Evolutionary conservation across 768 basidiomycete species (phyloP).

Genomic region (Leccinum longicurvipes): DNA sequence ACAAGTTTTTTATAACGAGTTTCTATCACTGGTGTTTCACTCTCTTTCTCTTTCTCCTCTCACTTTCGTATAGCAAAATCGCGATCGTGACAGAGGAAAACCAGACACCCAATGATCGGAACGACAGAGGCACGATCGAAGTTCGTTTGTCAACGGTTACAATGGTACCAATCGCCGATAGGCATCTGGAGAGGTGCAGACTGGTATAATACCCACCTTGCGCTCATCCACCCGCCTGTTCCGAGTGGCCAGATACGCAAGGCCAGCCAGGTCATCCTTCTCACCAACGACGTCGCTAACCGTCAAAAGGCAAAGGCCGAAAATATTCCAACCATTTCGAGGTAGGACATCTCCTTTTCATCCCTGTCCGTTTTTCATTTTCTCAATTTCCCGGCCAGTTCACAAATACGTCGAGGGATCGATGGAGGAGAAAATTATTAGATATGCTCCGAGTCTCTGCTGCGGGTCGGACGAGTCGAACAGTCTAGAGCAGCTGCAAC

Average conservation of each 20-base stretch:
- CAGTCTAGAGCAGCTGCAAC: slow-evolving; percentile 54
- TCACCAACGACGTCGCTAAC: slow-evolving; percentile 90
- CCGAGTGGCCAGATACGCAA: slow-evolving; percentile 47
- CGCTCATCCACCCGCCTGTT: slow-evolving; percentile 46
- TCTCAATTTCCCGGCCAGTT: slow-evolving; percentile 53
- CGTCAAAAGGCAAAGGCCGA: slow-evolving; percentile 67
- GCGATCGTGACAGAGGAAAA: slow-evolving; percentile 72
- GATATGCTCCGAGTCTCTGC: slow-evolving; percentile 86
- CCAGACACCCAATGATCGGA: slow-evolving; percentile 89
- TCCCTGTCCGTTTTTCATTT: not conserved
- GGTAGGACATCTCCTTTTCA: slow-evolving; percentile 33
- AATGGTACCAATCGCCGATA: slow-evolving; percentile 25
- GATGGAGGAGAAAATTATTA: slow-evolving; percentile 64
- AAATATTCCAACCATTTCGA: slow-evolving; percentile 59
- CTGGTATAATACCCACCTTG: slow-evolving; percentile 83
- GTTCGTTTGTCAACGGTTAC: not conserved
- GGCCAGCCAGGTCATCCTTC: slow-evolving; percentile 65
- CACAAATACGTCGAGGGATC: slow-evolving; percentile 79
- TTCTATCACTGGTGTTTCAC: slow-evolving; percentile 57
- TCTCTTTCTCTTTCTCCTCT: not conserved
- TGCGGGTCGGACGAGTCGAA: slow-evolving; percentile 57
- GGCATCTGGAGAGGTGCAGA: slow-evolving; percentile 84
- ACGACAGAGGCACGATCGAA: slow-evolving; percentile 71
- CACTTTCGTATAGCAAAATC: slow-evolving; percentile 57
- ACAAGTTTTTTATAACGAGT: slow-evolving; percentile 91